Evolutionary conservation across 2,329 filamentous ascomycete genomes (phyloP).

Genomic region (Teratosphaeria gauchensis): DNA sequence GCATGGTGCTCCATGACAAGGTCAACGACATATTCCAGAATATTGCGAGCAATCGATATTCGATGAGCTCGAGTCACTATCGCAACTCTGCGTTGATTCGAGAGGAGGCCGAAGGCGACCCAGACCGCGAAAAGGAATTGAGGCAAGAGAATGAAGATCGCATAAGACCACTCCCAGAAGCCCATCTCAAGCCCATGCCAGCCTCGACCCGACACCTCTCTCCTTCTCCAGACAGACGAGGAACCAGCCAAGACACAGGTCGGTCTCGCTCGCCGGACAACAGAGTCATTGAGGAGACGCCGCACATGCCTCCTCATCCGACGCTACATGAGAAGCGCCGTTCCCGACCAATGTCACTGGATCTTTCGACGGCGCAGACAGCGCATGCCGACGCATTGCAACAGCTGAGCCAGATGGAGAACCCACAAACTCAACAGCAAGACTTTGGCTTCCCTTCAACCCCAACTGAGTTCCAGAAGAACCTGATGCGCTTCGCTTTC

Average conservation of each 20-base stretch:
- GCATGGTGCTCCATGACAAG: slow-evolving; percentile 71
- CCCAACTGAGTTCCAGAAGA: slow-evolving; percentile 81
- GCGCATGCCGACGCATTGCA: slow-evolving; percentile 18
- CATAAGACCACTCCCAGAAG: slow-evolving; percentile 67
- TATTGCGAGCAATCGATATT: slow-evolving; percentile 62
- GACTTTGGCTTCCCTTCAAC: slow-evolving; percentile 67
- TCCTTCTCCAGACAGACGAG: slow-evolving; percentile 28
- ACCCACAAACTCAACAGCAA: slow-evolving; percentile 7
- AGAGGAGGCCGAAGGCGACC: slow-evolving; percentile 69
- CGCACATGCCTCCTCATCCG: slow-evolving; percentile 22
- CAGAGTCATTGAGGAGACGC: slow-evolving; percentile 12
- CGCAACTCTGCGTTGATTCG: slow-evolving; percentile 75
- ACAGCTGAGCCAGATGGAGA: slow-evolving; percentile 6
- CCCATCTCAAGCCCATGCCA: slow-evolving; percentile 28
- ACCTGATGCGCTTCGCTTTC: slow-evolving; percentile 82
- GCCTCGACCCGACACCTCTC: slow-evolving; percentile 15
- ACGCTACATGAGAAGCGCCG: slow-evolving; percentile 33
- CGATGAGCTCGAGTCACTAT: slow-evolving; percentile 31
- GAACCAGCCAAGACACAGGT: slow-evolving; percentile 1
- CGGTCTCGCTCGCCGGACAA: slow-evolving; percentile 4
- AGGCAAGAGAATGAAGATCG: slow-evolving; percentile 75
- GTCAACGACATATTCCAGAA: slow-evolving; percentile 81
- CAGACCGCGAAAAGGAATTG: slow-evolving; percentile 68
- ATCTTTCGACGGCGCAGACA: slow-evolving; percentile 34
- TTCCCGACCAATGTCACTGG: slow-evolving; percentile 33